Evolutionary conservation across 1,139 yeast genomes (phyloP).

Genomic region (Casaregolazyma suthepensis): DNA sequence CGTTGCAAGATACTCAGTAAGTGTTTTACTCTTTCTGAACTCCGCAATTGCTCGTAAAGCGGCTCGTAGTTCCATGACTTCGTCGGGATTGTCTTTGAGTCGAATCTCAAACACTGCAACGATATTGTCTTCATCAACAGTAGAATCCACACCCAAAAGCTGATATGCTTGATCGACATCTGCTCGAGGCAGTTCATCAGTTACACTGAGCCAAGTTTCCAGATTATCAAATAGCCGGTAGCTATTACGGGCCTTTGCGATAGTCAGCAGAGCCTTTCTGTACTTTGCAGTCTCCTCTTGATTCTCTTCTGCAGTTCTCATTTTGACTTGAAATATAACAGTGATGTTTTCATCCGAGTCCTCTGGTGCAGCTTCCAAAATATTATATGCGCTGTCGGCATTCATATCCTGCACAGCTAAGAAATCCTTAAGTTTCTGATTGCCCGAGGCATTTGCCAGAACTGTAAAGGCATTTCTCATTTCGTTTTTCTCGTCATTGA

Average conservation of each 20-base stretch:
- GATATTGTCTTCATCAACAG: conserved; percentile 27
- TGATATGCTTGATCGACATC: conserved; percentile 54
- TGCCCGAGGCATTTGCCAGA: conserved; percentile 29
- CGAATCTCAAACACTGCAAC: conserved; percentile 29
- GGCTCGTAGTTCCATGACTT: conserved; percentile 29
- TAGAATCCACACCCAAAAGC: conserved; percentile 30
- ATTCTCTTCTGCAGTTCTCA: conserved; percentile 40
- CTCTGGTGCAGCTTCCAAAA: conserved; percentile 54
- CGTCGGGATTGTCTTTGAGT: conserved; percentile 28
- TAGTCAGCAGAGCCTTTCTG: conserved; percentile 44
- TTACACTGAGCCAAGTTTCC: conserved; percentile 34
- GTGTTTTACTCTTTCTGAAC: conserved; percentile 23
- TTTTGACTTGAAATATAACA: conserved; percentile 46
- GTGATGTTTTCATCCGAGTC: conserved; percentile 73
- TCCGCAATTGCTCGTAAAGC: conserved; percentile 32
- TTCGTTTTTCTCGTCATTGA: conserved; percentile 3
- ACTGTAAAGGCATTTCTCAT: conserved; percentile 21
- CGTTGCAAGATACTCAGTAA: conserved; percentile 23
- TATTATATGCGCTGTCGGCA: conserved; percentile 50
- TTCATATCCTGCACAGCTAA: conserved; percentile 53
- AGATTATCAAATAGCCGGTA: conserved; percentile 31
- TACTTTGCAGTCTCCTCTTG: conserved; percentile 22
- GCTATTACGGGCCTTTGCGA: conserved; percentile 52
- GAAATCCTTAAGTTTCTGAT: conserved; percentile 39
- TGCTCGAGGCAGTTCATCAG: conserved; percentile 34